Base-by-base conservation (phyloP, 1,139 yeast species). In the Suhomyces guaymorum region DNA sequence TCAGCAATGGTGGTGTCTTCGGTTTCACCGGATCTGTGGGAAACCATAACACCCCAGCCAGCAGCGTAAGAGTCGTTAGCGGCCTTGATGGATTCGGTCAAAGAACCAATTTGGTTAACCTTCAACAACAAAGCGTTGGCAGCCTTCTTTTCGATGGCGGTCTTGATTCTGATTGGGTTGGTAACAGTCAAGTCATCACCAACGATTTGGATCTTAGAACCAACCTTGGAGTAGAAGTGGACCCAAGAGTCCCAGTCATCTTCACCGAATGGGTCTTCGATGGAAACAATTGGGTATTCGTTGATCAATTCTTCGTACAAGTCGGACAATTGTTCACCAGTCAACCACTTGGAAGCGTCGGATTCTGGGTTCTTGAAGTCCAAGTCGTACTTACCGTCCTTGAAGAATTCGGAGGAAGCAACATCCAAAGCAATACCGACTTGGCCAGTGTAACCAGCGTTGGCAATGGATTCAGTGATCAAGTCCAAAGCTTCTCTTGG, bases 241-340 rank as follows among this genome's bases (percentile, higher is more conserved):
- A 78, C 68, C 97, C 97, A 90, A 59, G 97, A 87, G 47, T 81
- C 95, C 97, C 97, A 90, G 80, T 90, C 97, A 70, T 88, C 96
- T 80, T 90, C 97, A 54, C 92, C 96, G 64, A 90, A 90, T 69
- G 97, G 97, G 74, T 90, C 97, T 79, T 90, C 97, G 55, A 89
- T 78, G 48, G 96, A 89, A 56, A 89, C 94, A 75, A 90, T 89
- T 75, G 97, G 97, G 82, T 90, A 90, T 67, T 85, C 86, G 62
- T 73, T 69, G 63, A 85, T 66, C 67, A 90, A 82, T 55, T 76
- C 70, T 56, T 70, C 75, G 82, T 90, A 90, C 69, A 86, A 73
- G 48, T 78, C 78, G 57, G 95, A 90, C 61, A 90, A 80, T 76
- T 89, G 78, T 64, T 74, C 74, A 72, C 95, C 95, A 52, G 90